These are phyloP conservation scores for Amylocarpus encephaloides DNA, from an alignment of 2,329 filamentous ascomycete species.

Conservation along the genomic window DNA sequence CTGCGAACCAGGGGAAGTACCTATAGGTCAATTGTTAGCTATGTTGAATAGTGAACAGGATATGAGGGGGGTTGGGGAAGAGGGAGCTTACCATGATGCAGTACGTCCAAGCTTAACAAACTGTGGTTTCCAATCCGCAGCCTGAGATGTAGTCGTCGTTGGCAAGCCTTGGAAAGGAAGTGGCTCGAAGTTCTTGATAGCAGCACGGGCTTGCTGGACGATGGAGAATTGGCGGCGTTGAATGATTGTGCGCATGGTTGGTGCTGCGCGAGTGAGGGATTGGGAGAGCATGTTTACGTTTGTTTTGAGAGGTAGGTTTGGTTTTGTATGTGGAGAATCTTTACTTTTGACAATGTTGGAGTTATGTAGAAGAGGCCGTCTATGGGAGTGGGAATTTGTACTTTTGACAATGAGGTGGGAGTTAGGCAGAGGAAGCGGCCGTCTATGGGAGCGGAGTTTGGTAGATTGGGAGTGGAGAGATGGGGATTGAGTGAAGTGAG, in stretches of 20 bases:
- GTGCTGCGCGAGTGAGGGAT: conserved; percentile 1
- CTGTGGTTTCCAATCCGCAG: conserved; percentile 19
- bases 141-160: conserved; percentile 5
- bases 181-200: conserved; percentile 13
- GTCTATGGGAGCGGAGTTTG: not conserved
- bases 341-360: too few relatives aligned
- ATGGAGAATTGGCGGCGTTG: conserved; percentile 15
- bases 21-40: conserved; percentile 1
- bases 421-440: not conserved
- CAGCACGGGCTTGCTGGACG: conserved; percentile 13
- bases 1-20: conserved; percentile 16
- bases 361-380: too few relatives aligned
- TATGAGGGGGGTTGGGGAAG: not conserved
- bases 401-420: too few relatives aligned
- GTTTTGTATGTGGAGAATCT: not conserved
- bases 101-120: conserved; percentile 8
- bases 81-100: conserved; percentile 18
- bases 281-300: conserved; percentile 1
- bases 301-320: too few relatives aligned
- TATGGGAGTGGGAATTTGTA: too few relatives aligned
- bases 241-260: conserved; percentile 7
- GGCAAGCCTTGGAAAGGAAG: conserved; percentile 22
- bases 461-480: not conserved
- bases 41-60: not conserved
- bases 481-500: not conserved